Evolutionary conservation across 1,284 basidiomycete species (phyloP).

Genomic region (Trichosporon inkin): DNA sequence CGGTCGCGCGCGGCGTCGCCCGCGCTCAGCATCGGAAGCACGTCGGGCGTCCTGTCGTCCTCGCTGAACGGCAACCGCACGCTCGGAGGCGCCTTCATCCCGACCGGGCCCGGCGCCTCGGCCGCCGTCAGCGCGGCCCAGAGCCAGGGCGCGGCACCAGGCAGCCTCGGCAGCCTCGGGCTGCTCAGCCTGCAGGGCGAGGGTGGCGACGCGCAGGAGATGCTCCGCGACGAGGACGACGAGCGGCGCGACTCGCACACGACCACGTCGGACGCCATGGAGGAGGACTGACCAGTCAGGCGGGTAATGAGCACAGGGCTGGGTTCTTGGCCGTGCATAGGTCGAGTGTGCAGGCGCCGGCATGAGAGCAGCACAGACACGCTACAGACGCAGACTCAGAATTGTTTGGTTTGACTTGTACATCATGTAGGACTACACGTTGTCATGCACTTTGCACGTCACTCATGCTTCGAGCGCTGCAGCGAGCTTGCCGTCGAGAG

Average conservation of each 20-base stretch:
- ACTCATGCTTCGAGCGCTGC: too few relatives aligned
- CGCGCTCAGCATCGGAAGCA: constrained; percentile 42
- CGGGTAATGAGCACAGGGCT: not conserved
- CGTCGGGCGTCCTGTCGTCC: constrained; percentile 31
- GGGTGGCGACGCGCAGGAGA: not conserved
- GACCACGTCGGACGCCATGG: not conserved
- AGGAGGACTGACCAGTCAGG: constrained; percentile 4
- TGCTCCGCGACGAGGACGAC: not conserved
- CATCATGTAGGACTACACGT: constrained; percentile 1
- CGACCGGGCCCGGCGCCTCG: constrained; percentile 23
- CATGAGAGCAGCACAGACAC: too few relatives aligned
- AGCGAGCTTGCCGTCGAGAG: not conserved
- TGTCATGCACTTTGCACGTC: not conserved
- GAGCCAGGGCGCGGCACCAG: constrained; percentile 20
- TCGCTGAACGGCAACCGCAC: constrained; percentile 24
- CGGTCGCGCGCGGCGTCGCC: constrained; percentile 42
- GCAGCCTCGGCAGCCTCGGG: constrained; percentile 37
- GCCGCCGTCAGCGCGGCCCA: constrained; percentile 18
- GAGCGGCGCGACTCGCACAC: not conserved
- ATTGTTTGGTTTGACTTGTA: not conserved
- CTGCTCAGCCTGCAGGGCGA: constrained; percentile 32
- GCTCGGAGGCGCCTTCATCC: constrained; percentile 33
- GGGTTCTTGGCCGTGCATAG: not conserved
- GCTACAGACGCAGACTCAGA: not conserved
- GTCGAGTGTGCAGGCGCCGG: not conserved